Conservation (phyloP, 495 filamentous ascomycete genomes). For the Amorphotheca resinae region DNA sequence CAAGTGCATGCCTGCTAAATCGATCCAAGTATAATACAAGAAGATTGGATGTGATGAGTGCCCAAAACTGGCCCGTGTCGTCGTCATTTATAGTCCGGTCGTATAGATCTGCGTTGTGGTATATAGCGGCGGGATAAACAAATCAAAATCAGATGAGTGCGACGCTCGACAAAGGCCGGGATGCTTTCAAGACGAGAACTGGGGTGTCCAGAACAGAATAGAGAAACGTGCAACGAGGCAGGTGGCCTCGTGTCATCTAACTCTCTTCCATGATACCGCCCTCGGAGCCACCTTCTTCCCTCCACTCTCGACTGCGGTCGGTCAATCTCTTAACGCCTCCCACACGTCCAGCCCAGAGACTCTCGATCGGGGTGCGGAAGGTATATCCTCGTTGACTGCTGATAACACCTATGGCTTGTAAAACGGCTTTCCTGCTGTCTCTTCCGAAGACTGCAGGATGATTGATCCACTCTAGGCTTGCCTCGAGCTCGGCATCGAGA, state of each 20-base stretch:
- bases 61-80: conserved; percentile 5
- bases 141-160: neutral
- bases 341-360: conserved; percentile 72
- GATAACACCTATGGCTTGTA: conserved; percentile 94
- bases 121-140: neutral
- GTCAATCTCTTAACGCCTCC: conserved; percentile 64
- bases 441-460: conserved; percentile 91
- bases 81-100: conserved; percentile 4
- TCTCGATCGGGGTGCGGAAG: conserved; percentile 76
- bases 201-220: neutral
- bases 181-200: no score
- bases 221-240: neutral
- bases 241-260: conserved; percentile 18
- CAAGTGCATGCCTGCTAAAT: conserved; percentile 3
- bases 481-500: conserved; percentile 81
- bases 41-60: neutral
- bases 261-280: conserved; percentile 71
- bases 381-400: conserved; percentile 90
- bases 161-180: neutral
- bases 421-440: conserved; percentile 90
- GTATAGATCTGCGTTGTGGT: conserved; percentile 1
- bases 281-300: conserved; percentile 64
- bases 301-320: conserved; percentile 71
- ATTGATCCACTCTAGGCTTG: conserved; percentile 96
- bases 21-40: conserved; percentile 4